Conservation (phyloP, 352 stramenopile species). For the Pythium guiyangense region DNA sequence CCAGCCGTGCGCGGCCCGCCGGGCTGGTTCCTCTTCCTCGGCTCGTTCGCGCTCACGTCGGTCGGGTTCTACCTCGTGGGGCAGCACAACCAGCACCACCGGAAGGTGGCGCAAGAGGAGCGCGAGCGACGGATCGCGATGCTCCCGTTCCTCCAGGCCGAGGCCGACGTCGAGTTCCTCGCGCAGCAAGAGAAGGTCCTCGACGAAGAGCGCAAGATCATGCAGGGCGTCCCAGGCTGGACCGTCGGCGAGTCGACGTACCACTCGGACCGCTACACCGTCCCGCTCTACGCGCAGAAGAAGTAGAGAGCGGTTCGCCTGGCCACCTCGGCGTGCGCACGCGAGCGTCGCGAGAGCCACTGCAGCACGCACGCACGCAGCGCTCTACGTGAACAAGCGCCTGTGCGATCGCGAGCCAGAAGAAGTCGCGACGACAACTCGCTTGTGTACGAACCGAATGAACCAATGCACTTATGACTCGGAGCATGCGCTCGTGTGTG, state of each 20-base stretch:
- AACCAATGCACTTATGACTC: background rate
- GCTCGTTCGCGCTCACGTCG: slow-evolving; percentile 66
- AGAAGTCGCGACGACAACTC: too few relatives aligned
- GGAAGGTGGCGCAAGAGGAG: slow-evolving; percentile 73
- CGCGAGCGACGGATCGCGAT: slow-evolving; percentile 92
- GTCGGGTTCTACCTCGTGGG: slow-evolving; percentile 74
- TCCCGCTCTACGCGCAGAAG: slow-evolving; percentile 76
- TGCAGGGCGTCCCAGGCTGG: slow-evolving; percentile 95
- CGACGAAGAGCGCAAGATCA: slow-evolving; percentile 90
- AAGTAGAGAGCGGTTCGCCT: slow-evolving; percentile 26
- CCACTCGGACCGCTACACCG: slow-evolving; percentile 81
- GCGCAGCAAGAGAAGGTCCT: slow-evolving; percentile 86
- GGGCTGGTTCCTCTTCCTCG: slow-evolving; percentile 75
- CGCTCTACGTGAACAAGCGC: too few relatives aligned
- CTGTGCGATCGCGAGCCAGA: too few relatives aligned
- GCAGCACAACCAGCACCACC: slow-evolving; percentile 72
- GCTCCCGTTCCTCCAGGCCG: slow-evolving; percentile 93
- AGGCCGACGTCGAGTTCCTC: slow-evolving; percentile 91
- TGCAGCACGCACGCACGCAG: too few relatives aligned
- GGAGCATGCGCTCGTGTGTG: too few relatives aligned
- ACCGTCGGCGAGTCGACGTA: slow-evolving; percentile 85
- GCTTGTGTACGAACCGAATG: background rate
- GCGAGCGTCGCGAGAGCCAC: too few relatives aligned
- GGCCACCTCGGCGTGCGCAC: too few relatives aligned
- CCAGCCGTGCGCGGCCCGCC: slow-evolving; percentile 65